These are phyloP conservation scores for Aphanocladium album DNA, from an alignment of 2,329 filamentous ascomycete species.

Conservation along the genomic window DNA sequence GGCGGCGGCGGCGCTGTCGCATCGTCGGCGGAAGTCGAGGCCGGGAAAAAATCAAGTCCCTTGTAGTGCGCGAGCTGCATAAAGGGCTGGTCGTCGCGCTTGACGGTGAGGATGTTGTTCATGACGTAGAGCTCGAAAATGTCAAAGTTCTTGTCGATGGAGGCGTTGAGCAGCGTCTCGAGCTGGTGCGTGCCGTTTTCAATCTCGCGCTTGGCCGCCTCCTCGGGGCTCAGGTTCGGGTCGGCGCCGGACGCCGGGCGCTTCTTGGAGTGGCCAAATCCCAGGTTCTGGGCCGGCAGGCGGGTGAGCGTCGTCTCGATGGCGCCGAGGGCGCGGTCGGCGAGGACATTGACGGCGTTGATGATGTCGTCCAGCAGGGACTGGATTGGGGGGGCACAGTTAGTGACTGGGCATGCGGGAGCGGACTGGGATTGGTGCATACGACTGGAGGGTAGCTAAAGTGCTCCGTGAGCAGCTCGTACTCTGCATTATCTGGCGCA, in stretches of 20 bases:
- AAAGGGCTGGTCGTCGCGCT: constrained; percentile 67
- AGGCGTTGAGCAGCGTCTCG: constrained; percentile 74
- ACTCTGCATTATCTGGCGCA: constrained; percentile 41
- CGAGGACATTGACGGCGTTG: constrained; percentile 90
- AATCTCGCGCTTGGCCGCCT: constrained; percentile 59
- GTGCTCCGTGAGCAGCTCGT: constrained; percentile 83
- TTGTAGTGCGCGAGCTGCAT: constrained; percentile 83
- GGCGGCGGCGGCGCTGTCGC: constrained; percentile 17
- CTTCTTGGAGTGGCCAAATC: constrained; percentile 58
- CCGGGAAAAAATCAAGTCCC: constrained; percentile 45
- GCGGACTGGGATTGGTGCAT: constrained; percentile 30
- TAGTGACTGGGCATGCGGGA: constrained; percentile 8
- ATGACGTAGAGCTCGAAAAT: constrained; percentile 86
- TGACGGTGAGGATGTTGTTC: constrained; percentile 72
- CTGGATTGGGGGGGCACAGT: constrained; percentile 42
- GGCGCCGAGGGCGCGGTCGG: constrained; percentile 82
- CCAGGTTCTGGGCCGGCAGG: constrained; percentile 69
- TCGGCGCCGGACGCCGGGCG: constrained; percentile 27
- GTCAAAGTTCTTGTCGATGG: constrained; percentile 81
- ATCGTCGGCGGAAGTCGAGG: too few species aligned
- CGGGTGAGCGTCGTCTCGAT: constrained; percentile 77
- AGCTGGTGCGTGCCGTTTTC: constrained; percentile 83
- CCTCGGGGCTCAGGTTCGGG: constrained; percentile 33
- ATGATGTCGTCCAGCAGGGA: constrained; percentile 96
- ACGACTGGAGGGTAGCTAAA: constrained; percentile 92